phyloP scores from a whole-genome alignment of 2,329 filamentous ascomycete species.

The Fusarium irregulare region DNA sequence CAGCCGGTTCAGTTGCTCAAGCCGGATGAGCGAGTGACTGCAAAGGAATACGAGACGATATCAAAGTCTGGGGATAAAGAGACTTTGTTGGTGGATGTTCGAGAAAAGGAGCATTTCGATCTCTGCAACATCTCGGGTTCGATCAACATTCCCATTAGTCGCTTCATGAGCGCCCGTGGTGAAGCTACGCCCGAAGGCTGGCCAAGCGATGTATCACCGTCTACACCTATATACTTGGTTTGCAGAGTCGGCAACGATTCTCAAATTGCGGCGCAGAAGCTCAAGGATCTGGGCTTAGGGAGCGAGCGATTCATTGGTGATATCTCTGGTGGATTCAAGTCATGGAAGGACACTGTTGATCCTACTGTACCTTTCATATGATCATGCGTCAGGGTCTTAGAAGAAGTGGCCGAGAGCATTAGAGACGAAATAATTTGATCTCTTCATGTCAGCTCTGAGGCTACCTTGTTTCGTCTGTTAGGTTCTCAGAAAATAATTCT shows the following conservation, averaged over 20 bases:
- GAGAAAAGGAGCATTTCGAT: slow-evolving; percentile 85
- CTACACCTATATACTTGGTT: slow-evolving; percentile 74
- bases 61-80: slow-evolving; percentile 22
- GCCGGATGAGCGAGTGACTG: slow-evolving; percentile 75
- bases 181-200: slow-evolving; percentile 52
- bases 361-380: slow-evolving; percentile 64
- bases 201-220: slow-evolving; percentile 51
- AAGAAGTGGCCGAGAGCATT: background rate
- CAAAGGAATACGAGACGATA: slow-evolving; percentile 65
- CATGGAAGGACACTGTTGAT: slow-evolving; percentile 79
- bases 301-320: slow-evolving; percentile 73
- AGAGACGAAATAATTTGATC: background rate
- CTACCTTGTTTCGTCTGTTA: too few species aligned
- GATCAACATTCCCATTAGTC: slow-evolving; percentile 71
- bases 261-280: slow-evolving; percentile 72
- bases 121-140: slow-evolving; percentile 81
- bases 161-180: slow-evolving; percentile 67
- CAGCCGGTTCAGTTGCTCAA: slow-evolving; percentile 66
- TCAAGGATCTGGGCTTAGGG: slow-evolving; percentile 71
- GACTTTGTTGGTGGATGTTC: slow-evolving; percentile 81
- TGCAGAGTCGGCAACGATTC: slow-evolving; percentile 84
- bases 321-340: slow-evolving; percentile 75
- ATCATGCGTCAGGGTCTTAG: background rate
- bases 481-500: background rate
- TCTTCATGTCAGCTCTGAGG: background rate